Conservation (phyloP, 208 protist genomes). For the Acanthamoeba healyi region DNA sequence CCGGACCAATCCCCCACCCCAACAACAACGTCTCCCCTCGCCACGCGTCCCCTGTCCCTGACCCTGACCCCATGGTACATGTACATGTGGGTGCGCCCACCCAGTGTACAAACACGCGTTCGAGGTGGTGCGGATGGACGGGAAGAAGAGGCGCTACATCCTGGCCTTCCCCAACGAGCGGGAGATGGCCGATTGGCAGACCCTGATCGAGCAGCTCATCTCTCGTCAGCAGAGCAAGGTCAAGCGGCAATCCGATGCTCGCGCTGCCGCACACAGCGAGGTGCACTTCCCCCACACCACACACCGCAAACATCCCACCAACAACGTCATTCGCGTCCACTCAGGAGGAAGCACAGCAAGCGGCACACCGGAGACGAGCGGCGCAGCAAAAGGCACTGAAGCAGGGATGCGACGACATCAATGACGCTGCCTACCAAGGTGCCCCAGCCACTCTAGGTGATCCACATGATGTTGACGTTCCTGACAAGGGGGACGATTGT, state of each 20-base stretch:
- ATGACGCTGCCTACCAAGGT: conserved; percentile 61
- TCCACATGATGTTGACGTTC: background rate
- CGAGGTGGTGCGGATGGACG: conserved; percentile 54
- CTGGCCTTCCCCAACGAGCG: conserved; percentile 11
- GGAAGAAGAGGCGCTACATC: conserved; percentile 62
- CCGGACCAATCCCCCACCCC: background rate
- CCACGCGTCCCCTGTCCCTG: too few relatives aligned
- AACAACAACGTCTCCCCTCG: too few relatives aligned
- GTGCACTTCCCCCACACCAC: background rate
- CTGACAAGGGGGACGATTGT: too few relatives aligned
- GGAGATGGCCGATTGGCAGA: background rate
- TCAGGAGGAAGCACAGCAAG: background rate
- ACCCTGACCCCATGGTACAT: too few relatives aligned
- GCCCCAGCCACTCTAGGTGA: background rate
- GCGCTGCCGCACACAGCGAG: background rate
- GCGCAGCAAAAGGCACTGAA: conserved; percentile 20
- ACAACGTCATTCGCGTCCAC: background rate
- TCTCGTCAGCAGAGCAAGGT: background rate
- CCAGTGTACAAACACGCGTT: conserved; percentile 66
- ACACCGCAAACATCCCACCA: too few relatives aligned
- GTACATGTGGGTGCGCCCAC: too few relatives aligned
- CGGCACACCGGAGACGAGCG: background rate
- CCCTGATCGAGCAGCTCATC: conserved; percentile 5
- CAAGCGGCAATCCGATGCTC: background rate
- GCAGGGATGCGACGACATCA: conserved; percentile 26